These are phyloP conservation scores for Cadophora sp. DNA, from an alignment of 2,329 filamentous ascomycete species.

Conservation along the genomic window DNA sequence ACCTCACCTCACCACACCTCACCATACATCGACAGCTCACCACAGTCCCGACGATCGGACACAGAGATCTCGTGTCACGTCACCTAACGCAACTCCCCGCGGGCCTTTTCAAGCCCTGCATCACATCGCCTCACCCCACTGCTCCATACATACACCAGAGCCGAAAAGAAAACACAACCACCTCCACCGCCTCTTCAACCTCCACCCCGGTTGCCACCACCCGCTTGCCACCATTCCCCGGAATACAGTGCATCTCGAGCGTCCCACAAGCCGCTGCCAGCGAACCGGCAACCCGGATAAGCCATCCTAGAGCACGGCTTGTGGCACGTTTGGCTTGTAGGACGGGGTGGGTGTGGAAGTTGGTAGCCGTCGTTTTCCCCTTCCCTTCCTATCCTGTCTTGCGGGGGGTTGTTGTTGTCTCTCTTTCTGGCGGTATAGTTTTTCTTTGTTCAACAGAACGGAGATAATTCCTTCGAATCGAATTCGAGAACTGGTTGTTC, in stretches of 20 bases:
- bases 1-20: not conserved
- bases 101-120: conserved; percentile 13
- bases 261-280: conserved; percentile 2
- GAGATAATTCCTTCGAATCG: not conserved
- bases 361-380: not conserved
- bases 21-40: conserved; percentile 12
- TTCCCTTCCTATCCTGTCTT: not conserved
- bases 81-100: not conserved
- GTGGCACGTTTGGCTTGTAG: conserved; percentile 5
- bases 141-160: not conserved
- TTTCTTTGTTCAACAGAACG: not conserved
- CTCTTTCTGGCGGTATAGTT: too few species aligned
- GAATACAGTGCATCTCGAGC: not conserved
- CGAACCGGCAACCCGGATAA: conserved; percentile 29
- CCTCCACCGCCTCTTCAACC: conserved; percentile 13
- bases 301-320: conserved; percentile 11
- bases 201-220: not conserved
- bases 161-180: too few species aligned
- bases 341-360: not conserved
- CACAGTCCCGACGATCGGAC: conserved; percentile 19
- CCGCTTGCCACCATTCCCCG: not conserved
- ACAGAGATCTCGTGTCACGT: conserved; percentile 23
- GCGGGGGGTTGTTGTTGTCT: too few species aligned
- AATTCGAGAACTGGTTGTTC: too few species aligned
- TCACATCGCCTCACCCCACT: not conserved